Conservation (phyloP, 75 land plant genomes). For the Cryptomeria japonica region DNA sequence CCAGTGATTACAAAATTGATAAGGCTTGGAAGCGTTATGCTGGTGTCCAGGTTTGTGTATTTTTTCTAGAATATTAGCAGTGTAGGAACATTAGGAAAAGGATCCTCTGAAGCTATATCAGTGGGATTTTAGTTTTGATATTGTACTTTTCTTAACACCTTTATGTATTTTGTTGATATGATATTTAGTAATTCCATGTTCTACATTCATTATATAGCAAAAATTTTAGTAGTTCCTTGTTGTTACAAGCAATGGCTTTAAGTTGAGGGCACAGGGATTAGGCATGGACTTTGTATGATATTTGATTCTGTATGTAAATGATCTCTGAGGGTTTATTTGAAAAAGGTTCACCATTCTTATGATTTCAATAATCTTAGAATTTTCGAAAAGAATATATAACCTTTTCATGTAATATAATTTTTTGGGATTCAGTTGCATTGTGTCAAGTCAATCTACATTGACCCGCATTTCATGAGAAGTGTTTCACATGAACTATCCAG, state of each 20-base stretch:
- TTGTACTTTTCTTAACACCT: neutral
- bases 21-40: slow-evolving; percentile 98
- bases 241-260: neutral
- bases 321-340: neutral
- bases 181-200: neutral
- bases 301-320: neutral
- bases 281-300: neutral
- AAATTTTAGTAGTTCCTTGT: neutral
- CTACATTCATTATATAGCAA: neutral
- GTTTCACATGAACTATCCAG: too few species aligned
- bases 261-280: neutral
- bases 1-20: slow-evolving; percentile 95
- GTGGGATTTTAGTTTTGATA: neutral
- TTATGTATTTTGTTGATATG: neutral
- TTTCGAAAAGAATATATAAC: neutral
- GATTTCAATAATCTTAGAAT: neutral
- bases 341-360: neutral
- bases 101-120: neutral
- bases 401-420: neutral
- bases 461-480: too few species aligned
- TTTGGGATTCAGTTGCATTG: too few species aligned
- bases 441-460: too few species aligned
- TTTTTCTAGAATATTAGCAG: neutral
- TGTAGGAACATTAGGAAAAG: neutral
- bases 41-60: slow-evolving; percentile 86